Conservation (phyloP, 2,329 filamentous ascomycete genomes). For the Curvularia hawaiiensis region DNA sequence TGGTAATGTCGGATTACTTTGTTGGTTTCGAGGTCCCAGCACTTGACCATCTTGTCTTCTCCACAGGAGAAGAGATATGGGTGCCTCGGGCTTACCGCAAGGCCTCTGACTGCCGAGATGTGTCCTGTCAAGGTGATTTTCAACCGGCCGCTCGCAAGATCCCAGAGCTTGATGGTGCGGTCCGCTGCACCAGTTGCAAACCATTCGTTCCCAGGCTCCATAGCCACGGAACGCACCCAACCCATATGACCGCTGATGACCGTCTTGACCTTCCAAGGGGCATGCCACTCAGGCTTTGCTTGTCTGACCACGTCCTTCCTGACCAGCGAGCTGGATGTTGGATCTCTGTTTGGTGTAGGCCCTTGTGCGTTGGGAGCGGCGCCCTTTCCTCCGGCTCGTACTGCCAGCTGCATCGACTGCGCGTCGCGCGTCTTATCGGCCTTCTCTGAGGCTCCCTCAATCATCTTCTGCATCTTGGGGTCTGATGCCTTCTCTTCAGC, state of each 20-base stretch:
- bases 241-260: slow-evolving; percentile 94
- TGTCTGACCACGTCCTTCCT: slow-evolving; percentile 68
- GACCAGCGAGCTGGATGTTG: slow-evolving; percentile 63
- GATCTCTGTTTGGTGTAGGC: slow-evolving; percentile 56
- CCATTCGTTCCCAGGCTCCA: slow-evolving; percentile 97
- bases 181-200: slow-evolving; percentile 96
- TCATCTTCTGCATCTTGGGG: slow-evolving; percentile 68
- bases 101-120: slow-evolving; percentile 57
- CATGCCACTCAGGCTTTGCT: slow-evolving; percentile 90
- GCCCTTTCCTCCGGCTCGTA: slow-evolving; percentile 55
- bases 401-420: slow-evolving; percentile 63
- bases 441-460: slow-evolving; percentile 64
- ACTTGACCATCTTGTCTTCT: slow-evolving; percentile 99
- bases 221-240: slow-evolving; percentile 77
- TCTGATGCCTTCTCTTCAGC: slow-evolving; percentile 56
- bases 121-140: slow-evolving; percentile 40
- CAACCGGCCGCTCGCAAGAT: slow-evolving; percentile 75
- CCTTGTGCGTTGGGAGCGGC: slow-evolving; percentile 61
- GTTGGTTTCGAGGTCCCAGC: slow-evolving; percentile 99
- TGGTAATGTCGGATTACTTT: slow-evolving; percentile 89
- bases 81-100: slow-evolving; percentile 90
- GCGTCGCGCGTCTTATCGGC: slow-evolving; percentile 50
- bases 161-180: slow-evolving; percentile 93
- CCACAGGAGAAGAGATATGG: slow-evolving; percentile 98
- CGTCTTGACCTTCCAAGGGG: slow-evolving; percentile 96